Evolutionary conservation across 129 eudicot genomes (phyloP).

Genomic region (Centella asiatica): DNA sequence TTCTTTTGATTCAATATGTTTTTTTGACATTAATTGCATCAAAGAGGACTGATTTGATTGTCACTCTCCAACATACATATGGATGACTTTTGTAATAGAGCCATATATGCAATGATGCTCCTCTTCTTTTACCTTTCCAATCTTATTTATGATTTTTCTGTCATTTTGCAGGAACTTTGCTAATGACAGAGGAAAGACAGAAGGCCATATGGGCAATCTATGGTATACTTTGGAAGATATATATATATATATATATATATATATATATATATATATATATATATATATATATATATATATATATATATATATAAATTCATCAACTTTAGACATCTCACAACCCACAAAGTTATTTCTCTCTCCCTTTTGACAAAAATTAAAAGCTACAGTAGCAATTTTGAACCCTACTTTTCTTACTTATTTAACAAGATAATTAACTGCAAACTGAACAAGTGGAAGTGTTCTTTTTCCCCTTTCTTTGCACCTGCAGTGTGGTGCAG

Average conservation of each 20-base stretch:
- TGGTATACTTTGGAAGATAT: too few relatives aligned
- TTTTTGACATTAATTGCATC: not conserved
- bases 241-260: too few relatives aligned
- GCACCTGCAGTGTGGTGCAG: slow-evolving; percentile 81
- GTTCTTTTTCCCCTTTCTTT: not conserved
- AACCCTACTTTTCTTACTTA: not conserved
- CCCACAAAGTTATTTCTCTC: too few relatives aligned
- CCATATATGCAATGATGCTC: too few relatives aligned
- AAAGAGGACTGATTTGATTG: too few relatives aligned
- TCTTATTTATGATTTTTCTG: not conserved
- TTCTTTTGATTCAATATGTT: not conserved
- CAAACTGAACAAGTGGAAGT: not conserved
- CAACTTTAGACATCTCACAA: too few relatives aligned
- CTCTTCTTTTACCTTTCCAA: too few relatives aligned
- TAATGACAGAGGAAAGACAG: slow-evolving; percentile 82
- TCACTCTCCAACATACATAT: not conserved
- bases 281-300: too few relatives aligned
- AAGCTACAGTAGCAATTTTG: not conserved
- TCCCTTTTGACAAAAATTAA: not conserved
- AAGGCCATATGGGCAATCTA: slow-evolving; percentile 94
- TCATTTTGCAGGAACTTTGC: slow-evolving; percentile 48
- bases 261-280: too few relatives aligned
- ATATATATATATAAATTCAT: too few relatives aligned
- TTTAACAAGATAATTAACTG: too few relatives aligned
- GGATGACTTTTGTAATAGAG: too few relatives aligned